Evolutionary conservation across 306 rosid genomes (phyloP), one percentile per base, ranked within the genome.

Genomic region (Heteromeles arbutifolia): DNA sequence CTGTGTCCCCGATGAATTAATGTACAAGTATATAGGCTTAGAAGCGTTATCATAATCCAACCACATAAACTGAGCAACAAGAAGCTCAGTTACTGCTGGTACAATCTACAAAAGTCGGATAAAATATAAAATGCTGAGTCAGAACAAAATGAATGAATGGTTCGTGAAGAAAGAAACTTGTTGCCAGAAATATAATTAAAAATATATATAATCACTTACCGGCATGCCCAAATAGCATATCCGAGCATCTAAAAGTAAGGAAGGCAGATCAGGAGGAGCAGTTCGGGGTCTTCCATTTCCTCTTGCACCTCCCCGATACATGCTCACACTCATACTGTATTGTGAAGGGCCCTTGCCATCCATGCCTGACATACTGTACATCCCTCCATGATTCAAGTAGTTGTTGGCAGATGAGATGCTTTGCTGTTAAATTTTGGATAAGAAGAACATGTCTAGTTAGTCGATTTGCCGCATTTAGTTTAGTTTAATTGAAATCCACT

Each of bases 201-300:
- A 45, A 45, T 14, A 48, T 48, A 48, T 62, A 34, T 29, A 63
- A 73, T 71, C 77, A 70, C 96, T 89, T 84, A 95, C 99, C 18
- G 99, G 98, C 99, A 95, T 87, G 74, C 97, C 99, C 79, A 95
- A 72, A 81, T 86, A 95, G 92, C 83, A 69, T 73, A 95, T 89
- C 3, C 99, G 84, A 83, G 96, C 91, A 88, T 92, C 98, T 68
- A 95, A 81, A 34, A 95, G 97, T 82, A 92, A 75, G 68, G 99
- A 90, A 78, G 99, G 99, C 78, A 95, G 81, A 89, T 95, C 99
- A 8, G 99, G 99, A 45, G 99, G 99, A 73, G 93, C 87, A 39
- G 85, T 84, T 82, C 87, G 82, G 34, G 96, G 92, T 83, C 99
- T 87, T 74, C 96, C 91, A 34, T 54, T 37, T 69, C 91, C 92